These are phyloP conservation scores for Fraxinus cuspidata DNA, from an alignment of 257 asterid genomes.

Conservation along the genomic window DNA sequence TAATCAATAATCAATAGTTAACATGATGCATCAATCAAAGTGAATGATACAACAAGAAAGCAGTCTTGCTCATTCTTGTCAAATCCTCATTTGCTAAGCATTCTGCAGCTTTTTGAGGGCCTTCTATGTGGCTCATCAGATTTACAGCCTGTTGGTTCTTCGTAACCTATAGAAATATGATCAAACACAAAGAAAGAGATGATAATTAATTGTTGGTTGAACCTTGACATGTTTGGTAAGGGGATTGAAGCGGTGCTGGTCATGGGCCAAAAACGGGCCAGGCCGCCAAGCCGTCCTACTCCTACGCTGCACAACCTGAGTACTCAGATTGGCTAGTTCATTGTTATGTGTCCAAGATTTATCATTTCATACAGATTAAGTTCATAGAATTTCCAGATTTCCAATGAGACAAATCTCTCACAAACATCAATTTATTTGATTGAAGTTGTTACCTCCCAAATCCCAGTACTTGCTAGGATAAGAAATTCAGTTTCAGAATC, in stretches of 20 bases:
- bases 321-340: too few species aligned
- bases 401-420: not conserved
- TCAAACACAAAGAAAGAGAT: not conserved
- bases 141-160: slow-evolving; percentile 62
- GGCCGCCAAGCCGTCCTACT: too few species aligned
- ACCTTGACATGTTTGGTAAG: not conserved
- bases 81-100: slow-evolving; percentile 61
- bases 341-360: not conserved
- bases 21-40: slow-evolving; percentile 36
- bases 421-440: not conserved
- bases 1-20: not conserved
- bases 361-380: not conserved
- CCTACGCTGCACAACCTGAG: too few species aligned
- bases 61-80: slow-evolving; percentile 50
- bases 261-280: too few species aligned
- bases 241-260: not conserved
- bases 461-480: slow-evolving; percentile 56
- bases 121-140: slow-evolving; percentile 60
- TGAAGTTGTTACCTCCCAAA: slow-evolving; percentile 62
- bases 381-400: not conserved
- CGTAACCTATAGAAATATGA: slow-evolving; percentile 45
- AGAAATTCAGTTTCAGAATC: slow-evolving; percentile 53
- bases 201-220: not conserved
- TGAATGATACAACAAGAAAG: slow-evolving; percentile 56
- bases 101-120: slow-evolving; percentile 64